phyloP scores from a whole-genome alignment of 371 early-diverging fungal genomes.

The Mucor saturninus region DNA sequence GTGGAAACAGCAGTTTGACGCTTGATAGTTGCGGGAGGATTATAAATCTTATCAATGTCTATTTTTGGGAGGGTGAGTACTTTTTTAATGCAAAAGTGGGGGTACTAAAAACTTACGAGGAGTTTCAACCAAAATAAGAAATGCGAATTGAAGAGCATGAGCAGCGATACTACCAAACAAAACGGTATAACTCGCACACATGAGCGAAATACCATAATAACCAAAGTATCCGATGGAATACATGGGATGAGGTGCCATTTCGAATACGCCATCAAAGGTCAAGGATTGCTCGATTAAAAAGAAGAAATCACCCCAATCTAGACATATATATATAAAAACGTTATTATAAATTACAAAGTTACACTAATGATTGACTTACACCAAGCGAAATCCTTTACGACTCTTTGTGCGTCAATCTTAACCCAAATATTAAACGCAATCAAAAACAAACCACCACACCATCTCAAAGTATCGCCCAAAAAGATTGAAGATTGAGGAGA shows the following conservation, averaged over 20 bases:
- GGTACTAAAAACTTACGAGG: slow-evolving; percentile 68
- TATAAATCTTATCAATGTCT: slow-evolving; percentile 93
- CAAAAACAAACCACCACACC: slow-evolving; percentile 77
- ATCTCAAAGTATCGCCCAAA: slow-evolving; percentile 69
- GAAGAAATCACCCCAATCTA: slow-evolving; percentile 98
- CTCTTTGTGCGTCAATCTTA: slow-evolving; percentile 94
- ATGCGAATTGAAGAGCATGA: slow-evolving; percentile 88
- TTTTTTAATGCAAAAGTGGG: not conserved
- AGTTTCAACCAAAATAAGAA: slow-evolving; percentile 91
- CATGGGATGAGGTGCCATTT: slow-evolving; percentile 98
- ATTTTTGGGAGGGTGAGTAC: not conserved
- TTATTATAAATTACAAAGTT: slow-evolving; percentile 5
- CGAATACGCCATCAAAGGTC: slow-evolving; percentile 94
- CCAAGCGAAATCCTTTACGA: slow-evolving; percentile 97
- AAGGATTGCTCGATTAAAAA: slow-evolving; percentile 87
- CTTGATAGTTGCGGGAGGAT: slow-evolving; percentile 51
- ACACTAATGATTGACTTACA: slow-evolving; percentile 62
- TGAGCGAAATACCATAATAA: slow-evolving; percentile 91
- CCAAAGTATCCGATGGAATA: slow-evolving; percentile 97
- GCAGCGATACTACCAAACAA: slow-evolving; percentile 89
- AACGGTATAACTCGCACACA: slow-evolving; percentile 85
- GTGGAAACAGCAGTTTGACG: slow-evolving; percentile 5
- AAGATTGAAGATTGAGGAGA: slow-evolving; percentile 55
- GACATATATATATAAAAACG: slow-evolving; percentile 2
- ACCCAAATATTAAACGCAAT: slow-evolving; percentile 94